phyloP scores from a whole-genome alignment of 768 basidiomycete species.

The Hygrocybe punicea region DNA sequence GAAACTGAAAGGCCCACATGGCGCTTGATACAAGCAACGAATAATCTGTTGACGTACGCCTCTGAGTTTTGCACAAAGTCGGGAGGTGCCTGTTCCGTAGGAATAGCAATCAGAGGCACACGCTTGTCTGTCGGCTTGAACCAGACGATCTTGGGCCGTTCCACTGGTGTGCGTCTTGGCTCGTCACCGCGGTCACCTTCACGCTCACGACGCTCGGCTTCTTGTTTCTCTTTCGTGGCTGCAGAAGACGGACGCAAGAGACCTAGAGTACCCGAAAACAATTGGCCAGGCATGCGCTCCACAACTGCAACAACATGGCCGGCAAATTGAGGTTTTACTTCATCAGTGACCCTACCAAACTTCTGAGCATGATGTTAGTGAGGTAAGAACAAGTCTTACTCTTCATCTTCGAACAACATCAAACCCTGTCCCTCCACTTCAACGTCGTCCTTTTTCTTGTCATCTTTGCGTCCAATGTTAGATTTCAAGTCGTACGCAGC shows the following conservation, averaged over 20 bases:
- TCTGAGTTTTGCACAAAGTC: conserved; percentile 97
- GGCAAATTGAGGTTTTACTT: conserved; percentile 96
- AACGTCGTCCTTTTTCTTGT: conserved; percentile 99
- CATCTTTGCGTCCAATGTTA: conserved; percentile 76
- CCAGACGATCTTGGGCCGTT: conserved; percentile 99
- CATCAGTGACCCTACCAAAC: conserved; percentile 79
- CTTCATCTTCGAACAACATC: conserved; percentile 96
- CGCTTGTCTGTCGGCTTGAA: conserved; percentile 99
- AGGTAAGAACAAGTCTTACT: conserved; percentile 45
- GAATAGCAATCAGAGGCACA: conserved; percentile 96
- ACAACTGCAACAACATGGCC: conserved; percentile 99
- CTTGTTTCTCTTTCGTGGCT: conserved; percentile 98
- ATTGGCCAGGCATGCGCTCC: conserved; percentile 97
- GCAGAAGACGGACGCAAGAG: conserved; percentile 93
- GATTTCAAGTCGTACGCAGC: conserved; percentile 87
- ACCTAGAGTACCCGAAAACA: conserved; percentile 96
- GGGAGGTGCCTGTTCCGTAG: conserved; percentile 94
- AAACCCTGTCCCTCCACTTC: conserved; percentile 98
- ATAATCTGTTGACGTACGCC: conserved; percentile 82
- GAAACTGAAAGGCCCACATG: conserved; percentile 57
- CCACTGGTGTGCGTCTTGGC: conserved; percentile 70
- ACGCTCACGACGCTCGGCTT: conserved; percentile 94
- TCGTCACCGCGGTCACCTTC: conserved; percentile 91
- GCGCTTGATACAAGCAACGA: conserved; percentile 97
- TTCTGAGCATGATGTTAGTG: conserved; percentile 9